These are phyloP conservation scores for Cercis canadensis DNA, from an alignment of 306 rosid species.

Conservation along the genomic window DNA sequence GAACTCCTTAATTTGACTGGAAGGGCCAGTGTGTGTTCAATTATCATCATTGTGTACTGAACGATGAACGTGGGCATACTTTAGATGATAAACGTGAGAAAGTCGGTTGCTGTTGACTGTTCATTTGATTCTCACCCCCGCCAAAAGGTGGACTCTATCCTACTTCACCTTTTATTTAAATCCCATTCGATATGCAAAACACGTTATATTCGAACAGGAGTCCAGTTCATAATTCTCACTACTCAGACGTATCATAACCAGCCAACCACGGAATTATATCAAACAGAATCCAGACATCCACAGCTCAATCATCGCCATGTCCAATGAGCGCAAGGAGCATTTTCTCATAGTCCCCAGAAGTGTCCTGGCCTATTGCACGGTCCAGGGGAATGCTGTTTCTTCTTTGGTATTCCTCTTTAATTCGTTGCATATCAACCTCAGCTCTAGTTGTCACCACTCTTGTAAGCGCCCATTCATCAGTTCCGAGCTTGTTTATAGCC, in stretches of 20 bases:
- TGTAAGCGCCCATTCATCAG: constrained; percentile 82
- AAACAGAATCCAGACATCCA: too few relatives aligned
- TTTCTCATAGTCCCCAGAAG: constrained; percentile 75
- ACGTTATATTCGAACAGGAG: too few relatives aligned
- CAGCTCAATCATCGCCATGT: constrained; percentile 52
- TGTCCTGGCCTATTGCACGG: constrained; percentile 65
- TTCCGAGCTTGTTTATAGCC: constrained; percentile 76
- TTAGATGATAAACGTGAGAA: too few relatives aligned
- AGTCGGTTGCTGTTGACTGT: too few relatives aligned
- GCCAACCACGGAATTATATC: too few relatives aligned
- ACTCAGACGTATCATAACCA: too few relatives aligned
- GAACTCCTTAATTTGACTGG: constrained; percentile 35
- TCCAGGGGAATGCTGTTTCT: constrained; percentile 81
- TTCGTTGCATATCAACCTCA: constrained; percentile 78
- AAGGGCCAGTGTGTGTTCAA: constrained; percentile 25
- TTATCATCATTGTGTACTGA: constrained; percentile 2
- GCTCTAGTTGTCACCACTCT: constrained; percentile 87
- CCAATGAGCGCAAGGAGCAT: constrained; percentile 77
- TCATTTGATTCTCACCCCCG: too few relatives aligned
- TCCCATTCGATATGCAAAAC: too few relatives aligned
- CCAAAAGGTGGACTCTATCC: too few relatives aligned
- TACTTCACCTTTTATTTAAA: too few relatives aligned
- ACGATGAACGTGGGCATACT: too few relatives aligned
- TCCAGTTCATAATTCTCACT: too few relatives aligned
- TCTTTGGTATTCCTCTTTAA: constrained; percentile 77